These are phyloP conservation scores for Zygosaccharomyces pseudobailii DNA, from an alignment of 1,139 yeast species.

Conservation along the genomic window DNA sequence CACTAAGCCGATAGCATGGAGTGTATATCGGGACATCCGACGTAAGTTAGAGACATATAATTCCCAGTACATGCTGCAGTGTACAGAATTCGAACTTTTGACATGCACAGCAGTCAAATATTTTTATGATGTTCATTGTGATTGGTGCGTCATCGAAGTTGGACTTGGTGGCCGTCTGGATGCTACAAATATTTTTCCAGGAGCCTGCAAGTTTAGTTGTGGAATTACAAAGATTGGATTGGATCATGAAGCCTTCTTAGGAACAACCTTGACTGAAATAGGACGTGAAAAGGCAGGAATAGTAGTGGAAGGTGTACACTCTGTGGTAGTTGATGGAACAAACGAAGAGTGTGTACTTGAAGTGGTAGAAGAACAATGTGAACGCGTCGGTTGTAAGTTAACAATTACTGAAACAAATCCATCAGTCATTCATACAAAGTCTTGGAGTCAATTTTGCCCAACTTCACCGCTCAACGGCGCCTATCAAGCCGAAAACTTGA, in stretches of 20 bases:
- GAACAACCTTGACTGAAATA: constrained; percentile 56
- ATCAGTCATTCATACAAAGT: constrained; percentile 23
- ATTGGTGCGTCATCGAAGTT: constrained; percentile 77
- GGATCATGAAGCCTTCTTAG: constrained; percentile 77
- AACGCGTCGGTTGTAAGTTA: constrained; percentile 23
- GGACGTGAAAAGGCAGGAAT: constrained; percentile 85
- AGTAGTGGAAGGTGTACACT: constrained; percentile 52
- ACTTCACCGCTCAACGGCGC: constrained; percentile 55
- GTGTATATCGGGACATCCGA: constrained; percentile 46
- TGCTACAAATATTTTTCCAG: constrained; percentile 68
- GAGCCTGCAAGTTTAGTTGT: constrained; percentile 46
- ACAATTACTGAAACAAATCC: constrained; percentile 29
- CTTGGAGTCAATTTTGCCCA: constrained; percentile 34
- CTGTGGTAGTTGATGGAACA: constrained; percentile 65
- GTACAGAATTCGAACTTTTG: constrained; percentile 81
- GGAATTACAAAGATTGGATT: constrained; percentile 81
- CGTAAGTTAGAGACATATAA: constrained; percentile 34
- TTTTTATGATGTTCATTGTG: constrained; percentile 55
- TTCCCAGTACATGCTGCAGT: constrained; percentile 43
- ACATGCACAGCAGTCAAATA: constrained; percentile 81
- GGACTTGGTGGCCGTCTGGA: constrained; percentile 88
- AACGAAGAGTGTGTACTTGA: constrained; percentile 50
- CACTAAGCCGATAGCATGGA: constrained; percentile 48
- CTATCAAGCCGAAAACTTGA: constrained; percentile 66
- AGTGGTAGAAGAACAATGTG: constrained; percentile 35